Evolutionary conservation across 139 green algal species (phyloP).

Genomic region (Haematococcus sp.): DNA sequence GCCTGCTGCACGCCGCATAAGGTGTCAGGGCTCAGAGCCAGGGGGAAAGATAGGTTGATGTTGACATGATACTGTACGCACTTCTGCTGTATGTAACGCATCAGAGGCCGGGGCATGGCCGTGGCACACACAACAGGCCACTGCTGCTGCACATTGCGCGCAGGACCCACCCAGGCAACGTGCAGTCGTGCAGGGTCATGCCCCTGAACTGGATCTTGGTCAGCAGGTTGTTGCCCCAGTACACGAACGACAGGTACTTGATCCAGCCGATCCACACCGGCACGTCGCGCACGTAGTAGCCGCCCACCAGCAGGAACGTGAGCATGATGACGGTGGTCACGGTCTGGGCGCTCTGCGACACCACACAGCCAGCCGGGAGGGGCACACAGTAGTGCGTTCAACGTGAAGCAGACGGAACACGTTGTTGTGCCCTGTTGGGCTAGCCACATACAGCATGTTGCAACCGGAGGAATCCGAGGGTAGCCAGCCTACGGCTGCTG

Average conservation of each 20-base stretch:
- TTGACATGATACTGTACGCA: neutral
- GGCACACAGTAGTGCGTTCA: no score
- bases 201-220: slow-evolving; percentile 30
- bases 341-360: slow-evolving; percentile 58
- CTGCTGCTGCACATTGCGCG: no score
- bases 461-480: no score
- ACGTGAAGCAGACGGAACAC: no score
- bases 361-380: no score
- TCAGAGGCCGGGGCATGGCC: no score
- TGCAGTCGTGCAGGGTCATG: slow-evolving; percentile 16
- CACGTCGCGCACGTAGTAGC: slow-evolving; percentile 55
- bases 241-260: slow-evolving; percentile 60
- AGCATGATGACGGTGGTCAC: slow-evolving; percentile 64
- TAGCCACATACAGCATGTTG: no score
- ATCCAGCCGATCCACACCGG: slow-evolving; percentile 65
- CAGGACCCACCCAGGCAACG: no score
- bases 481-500: no score
- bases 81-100: neutral
- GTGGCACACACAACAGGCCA: no score
- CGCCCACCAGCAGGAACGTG: slow-evolving; percentile 49
- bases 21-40: neutral
- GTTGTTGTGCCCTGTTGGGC: no score
- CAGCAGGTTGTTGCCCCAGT: slow-evolving; percentile 44
- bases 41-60: neutral
- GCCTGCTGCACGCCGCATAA: neutral